Evolutionary conservation across 1,139 yeast species (phyloP).

Genomic region (Arxiozyma telluris): DNA sequence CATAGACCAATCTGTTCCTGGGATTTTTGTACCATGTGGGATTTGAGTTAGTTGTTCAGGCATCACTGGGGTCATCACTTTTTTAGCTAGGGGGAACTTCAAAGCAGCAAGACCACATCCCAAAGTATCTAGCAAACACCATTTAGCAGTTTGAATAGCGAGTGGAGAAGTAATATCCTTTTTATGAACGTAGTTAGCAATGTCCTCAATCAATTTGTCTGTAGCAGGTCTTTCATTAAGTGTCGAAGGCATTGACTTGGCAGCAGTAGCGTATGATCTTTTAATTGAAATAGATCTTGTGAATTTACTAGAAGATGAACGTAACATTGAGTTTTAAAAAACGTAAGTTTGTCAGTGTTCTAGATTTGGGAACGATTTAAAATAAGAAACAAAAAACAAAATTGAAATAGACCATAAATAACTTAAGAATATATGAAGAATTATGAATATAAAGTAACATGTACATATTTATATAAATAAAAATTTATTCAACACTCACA

Average conservation of each 20-base stretch:
- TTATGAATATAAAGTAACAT: not conserved
- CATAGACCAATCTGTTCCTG: slow-evolving; percentile 42
- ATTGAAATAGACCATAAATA: no score
- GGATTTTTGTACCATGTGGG: slow-evolving; percentile 45
- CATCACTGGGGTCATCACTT: slow-evolving; percentile 45
- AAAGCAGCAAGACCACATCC: slow-evolving; percentile 57
- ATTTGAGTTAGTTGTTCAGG: slow-evolving; percentile 40
- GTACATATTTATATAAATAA: no score
- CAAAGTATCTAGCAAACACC: slow-evolving; percentile 46
- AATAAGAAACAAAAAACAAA: not conserved
- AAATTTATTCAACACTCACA: no score
- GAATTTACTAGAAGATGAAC: not conserved
- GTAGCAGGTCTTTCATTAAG: slow-evolving; percentile 36
- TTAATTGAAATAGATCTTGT: not conserved
- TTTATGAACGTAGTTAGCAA: slow-evolving; percentile 43
- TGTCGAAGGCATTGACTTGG: not conserved
- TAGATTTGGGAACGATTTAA: not conserved
- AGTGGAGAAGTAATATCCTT: slow-evolving; percentile 38
- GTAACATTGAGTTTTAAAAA: not conserved
- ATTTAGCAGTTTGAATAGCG: slow-evolving; percentile 45
- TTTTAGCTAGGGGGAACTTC: slow-evolving; percentile 42
- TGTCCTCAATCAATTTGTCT: slow-evolving; percentile 41
- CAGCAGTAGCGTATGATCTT: not conserved
- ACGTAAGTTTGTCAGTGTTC: not conserved
- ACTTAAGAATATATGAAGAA: no score